These are phyloP conservation scores for Vararia minispora DNA, from an alignment of 768 basidiomycete genomes.

Conservation along the genomic window DNA sequence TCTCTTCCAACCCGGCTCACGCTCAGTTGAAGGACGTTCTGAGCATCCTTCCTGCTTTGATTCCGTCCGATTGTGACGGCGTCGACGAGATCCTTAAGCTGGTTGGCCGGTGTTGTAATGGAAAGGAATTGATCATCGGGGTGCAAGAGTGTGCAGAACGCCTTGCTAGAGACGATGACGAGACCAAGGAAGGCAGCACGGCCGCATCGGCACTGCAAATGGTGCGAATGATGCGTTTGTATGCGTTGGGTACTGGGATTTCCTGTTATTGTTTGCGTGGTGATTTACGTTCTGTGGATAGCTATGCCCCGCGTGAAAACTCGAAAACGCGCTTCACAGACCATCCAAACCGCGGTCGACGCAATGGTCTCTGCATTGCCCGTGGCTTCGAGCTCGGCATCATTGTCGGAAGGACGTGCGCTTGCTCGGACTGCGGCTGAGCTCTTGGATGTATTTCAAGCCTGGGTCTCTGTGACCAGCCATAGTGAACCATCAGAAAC, in stretches of 20 bases:
- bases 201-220: slow-evolving; percentile 12
- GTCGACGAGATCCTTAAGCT: slow-evolving; percentile 23
- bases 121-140: slow-evolving; percentile 32
- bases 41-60: slow-evolving; percentile 24
- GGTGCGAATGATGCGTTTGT: slow-evolving; percentile 15
- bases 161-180: slow-evolving; percentile 16
- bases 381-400: not conserved
- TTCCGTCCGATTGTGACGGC: slow-evolving; percentile 21
- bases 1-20: too few relatives aligned
- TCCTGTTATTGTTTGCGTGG: not conserved
- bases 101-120: slow-evolving; percentile 22
- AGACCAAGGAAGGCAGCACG: not conserved
- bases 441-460: slow-evolving; percentile 4
- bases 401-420: slow-evolving; percentile 5
- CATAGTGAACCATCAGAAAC: not conserved
- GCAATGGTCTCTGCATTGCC: slow-evolving; percentile 3
- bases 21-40: slow-evolving; percentile 40
- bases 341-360: slow-evolving; percentile 9
- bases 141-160: slow-evolving; percentile 28
- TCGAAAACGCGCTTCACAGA: slow-evolving; percentile 8
- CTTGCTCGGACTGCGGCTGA: slow-evolving; percentile 5
- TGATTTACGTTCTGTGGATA: not conserved
- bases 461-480: slow-evolving; percentile 2
- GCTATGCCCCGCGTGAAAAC: slow-evolving; percentile 17
- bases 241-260: slow-evolving; percentile 12